Conservation (phyloP, 139 green algal genomes). For the Tetraselmis chui region DNA sequence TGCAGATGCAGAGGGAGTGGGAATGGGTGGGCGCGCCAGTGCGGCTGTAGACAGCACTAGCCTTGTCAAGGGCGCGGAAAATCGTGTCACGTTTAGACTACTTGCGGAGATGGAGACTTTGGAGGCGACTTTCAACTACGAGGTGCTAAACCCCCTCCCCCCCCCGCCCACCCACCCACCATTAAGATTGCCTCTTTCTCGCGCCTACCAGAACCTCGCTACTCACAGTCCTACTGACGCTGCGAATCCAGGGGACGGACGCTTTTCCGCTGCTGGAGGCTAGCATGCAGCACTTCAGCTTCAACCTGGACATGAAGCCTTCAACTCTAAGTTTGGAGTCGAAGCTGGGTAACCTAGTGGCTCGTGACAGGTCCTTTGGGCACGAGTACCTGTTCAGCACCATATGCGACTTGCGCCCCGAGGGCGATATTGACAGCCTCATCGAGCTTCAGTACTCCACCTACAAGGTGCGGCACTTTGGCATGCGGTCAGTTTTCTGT, state of each 20-base stretch:
- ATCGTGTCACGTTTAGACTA: slow-evolving; percentile 19
- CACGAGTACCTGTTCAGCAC: not conserved
- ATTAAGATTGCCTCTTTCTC: no score
- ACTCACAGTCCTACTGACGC: no score
- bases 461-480: not conserved
- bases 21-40: not conserved
- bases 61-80: slow-evolving; percentile 11
- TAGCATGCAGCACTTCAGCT: slow-evolving; percentile 45
- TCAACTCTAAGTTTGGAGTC: slow-evolving; percentile 16
- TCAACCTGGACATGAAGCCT: slow-evolving; percentile 38
- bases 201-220: no score
- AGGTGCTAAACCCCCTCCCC: no score
- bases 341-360: not conserved
- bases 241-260: not conserved
- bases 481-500: not conserved
- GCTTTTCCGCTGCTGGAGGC: not conserved
- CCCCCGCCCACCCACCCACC: no score
- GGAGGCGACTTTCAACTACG: slow-evolving; percentile 16
- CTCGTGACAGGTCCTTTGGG: not conserved
- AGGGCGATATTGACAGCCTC: not conserved
- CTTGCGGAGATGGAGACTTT: slow-evolving; percentile 21
- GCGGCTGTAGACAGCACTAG: slow-evolving; percentile 2
- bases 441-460: not conserved
- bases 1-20: not conserved
- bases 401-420: not conserved